These are phyloP conservation scores for Isoetes taiwanensis DNA, from an alignment of 75 land plant species.

Conservation along the genomic window DNA sequence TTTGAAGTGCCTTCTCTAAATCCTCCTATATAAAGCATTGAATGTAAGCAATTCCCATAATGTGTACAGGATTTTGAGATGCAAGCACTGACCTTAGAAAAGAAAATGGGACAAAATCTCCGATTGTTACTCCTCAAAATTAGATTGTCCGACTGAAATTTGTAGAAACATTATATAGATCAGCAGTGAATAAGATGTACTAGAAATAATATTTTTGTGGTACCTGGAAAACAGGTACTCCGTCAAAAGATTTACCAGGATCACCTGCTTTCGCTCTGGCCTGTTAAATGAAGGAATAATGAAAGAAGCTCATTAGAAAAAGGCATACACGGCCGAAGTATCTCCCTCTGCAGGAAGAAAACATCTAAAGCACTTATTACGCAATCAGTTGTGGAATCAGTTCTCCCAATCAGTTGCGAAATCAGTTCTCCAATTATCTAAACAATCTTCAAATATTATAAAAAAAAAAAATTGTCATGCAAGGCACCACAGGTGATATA, in stretches of 20 bases:
- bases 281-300: slow-evolving; percentile 1
- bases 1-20: slow-evolving; percentile 9
- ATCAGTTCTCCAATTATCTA: no score
- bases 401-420: no score
- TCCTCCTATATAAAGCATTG: slow-evolving; percentile 8
- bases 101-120: slow-evolving; percentile 11
- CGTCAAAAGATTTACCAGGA: slow-evolving; percentile 14
- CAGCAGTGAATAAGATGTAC: neutral
- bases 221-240: slow-evolving; percentile 26
- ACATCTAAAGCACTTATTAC: no score
- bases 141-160: slow-evolving; percentile 14
- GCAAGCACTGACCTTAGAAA: slow-evolving; percentile 7
- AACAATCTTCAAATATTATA: no score
- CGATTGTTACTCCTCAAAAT: slow-evolving; percentile 12
- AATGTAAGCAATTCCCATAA: neutral
- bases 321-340: no score
- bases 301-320: neutral
- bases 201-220: neutral
- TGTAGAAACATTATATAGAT: neutral
- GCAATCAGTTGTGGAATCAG: no score
- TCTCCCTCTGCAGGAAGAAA: no score
- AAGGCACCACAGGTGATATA: no score
- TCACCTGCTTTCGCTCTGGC: slow-evolving; percentile 10
- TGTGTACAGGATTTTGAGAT: neutral
- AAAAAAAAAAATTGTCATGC: no score